Conservation (phyloP, 345 rosid genomes). For the Citrus medica region DNA sequence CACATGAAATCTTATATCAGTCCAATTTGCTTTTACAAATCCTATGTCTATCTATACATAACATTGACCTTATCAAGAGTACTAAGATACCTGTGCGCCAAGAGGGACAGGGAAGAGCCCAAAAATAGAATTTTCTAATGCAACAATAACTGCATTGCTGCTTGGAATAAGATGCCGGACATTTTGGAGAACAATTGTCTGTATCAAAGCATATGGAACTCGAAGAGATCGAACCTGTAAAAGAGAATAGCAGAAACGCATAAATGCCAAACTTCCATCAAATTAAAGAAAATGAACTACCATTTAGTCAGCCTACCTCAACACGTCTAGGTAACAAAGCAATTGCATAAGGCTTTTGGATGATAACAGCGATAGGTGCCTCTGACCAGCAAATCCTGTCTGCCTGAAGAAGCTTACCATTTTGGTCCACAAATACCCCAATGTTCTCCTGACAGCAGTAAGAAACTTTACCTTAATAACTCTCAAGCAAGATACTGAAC, state of each 20-base stretch:
- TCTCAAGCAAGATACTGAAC: neutral
- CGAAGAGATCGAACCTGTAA: slow-evolving; percentile 91
- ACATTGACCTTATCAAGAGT: slow-evolving; percentile 4
- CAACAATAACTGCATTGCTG: slow-evolving; percentile 69
- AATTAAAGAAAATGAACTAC: slow-evolving; percentile 1
- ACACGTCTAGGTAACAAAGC: slow-evolving; percentile 86
- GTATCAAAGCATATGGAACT: slow-evolving; percentile 91
- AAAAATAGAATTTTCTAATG: slow-evolving; percentile 66
- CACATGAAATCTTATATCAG: neutral
- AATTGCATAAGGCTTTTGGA: slow-evolving; percentile 84
- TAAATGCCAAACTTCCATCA: slow-evolving; percentile 10
- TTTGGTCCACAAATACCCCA: slow-evolving; percentile 97
- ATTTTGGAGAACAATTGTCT: slow-evolving; percentile 80
- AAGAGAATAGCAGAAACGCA: slow-evolving; percentile 11
- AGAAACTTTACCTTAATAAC: neutral
- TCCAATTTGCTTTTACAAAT: neutral
- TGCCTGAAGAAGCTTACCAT: slow-evolving; percentile 90
- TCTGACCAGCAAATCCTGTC: slow-evolving; percentile 98
- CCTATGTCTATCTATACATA: neutral
- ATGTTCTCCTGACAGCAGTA: slow-evolving; percentile 73
- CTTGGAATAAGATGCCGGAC: slow-evolving; percentile 72
- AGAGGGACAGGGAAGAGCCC: slow-evolving; percentile 95
- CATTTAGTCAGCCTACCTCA: slow-evolving; percentile 53
- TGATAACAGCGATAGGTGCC: slow-evolving; percentile 75
- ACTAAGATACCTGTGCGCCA: slow-evolving; percentile 87